Conservation (phyloP, 2,329 filamentous ascomycete species). For the Clathrospora elynae region DNA sequence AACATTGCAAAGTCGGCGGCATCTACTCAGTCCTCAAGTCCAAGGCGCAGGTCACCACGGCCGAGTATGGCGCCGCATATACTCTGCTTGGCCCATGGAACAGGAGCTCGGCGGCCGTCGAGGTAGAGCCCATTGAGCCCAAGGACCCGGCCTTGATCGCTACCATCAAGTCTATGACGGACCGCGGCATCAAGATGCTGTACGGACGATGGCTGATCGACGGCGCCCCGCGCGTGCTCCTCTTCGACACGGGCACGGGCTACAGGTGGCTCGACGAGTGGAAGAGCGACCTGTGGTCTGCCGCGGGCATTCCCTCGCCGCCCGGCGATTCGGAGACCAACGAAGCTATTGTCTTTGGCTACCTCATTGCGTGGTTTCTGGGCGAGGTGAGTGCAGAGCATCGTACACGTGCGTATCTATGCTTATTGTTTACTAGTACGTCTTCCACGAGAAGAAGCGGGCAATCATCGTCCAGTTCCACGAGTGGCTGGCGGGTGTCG, state of each 20-base stretch:
- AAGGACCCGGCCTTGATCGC: conserved; percentile 76
- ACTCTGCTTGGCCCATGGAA: conserved; percentile 95
- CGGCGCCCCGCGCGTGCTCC: conserved; percentile 87
- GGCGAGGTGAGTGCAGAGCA: conserved; percentile 74
- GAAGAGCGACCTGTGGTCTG: conserved; percentile 95
- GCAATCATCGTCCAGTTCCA: conserved; percentile 98
- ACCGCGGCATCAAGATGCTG: conserved; percentile 84
- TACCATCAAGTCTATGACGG: conserved; percentile 91
- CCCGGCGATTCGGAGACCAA: conserved; percentile 93
- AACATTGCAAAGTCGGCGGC: conserved; percentile 74
- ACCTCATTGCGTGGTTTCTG: conserved; percentile 95
- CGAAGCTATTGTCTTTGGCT: conserved; percentile 96
- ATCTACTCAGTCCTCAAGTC: conserved; percentile 99
- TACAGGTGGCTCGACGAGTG: conserved; percentile 93
- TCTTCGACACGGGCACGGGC: conserved; percentile 93
- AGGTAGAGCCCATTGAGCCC: conserved; percentile 91
- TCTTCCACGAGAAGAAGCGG: conserved; percentile 86
- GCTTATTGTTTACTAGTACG: conserved; percentile 66
- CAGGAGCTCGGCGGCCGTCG: conserved; percentile 89
- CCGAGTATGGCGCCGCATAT: conserved; percentile 97
- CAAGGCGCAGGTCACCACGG: conserved; percentile 95
- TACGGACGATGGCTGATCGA: conserved; percentile 98
- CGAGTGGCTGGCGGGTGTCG: conserved; percentile 96
- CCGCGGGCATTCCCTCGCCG: conserved; percentile 90
- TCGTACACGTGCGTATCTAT: not conserved